A percentile compares a stretch with the other conserved stretches of the same genome.
Evolutionary conservation across 2,329 filamentous ascomycete genomes (phyloP).

Genomic region (Botrytis byssoidea): DNA sequence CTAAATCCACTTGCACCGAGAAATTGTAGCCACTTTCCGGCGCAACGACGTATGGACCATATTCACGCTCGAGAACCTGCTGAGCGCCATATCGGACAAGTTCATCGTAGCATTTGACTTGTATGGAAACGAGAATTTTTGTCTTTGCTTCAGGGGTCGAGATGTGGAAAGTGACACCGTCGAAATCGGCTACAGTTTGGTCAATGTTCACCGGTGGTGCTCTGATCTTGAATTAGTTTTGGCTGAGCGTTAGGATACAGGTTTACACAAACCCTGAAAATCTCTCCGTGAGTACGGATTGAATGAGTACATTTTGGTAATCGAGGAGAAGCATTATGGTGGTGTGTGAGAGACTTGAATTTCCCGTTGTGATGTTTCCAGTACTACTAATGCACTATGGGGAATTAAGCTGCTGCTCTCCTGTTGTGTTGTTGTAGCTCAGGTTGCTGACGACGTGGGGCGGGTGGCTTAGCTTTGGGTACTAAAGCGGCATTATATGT

Average conservation of each 20-base stretch:
- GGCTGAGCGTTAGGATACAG: constrained; percentile 6
- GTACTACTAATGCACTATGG: background rate
- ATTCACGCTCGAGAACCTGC: constrained; percentile 88
- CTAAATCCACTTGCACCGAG: constrained; percentile 85
- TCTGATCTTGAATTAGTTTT: constrained; percentile 50
- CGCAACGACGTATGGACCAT: constrained; percentile 83
- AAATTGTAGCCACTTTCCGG: constrained; percentile 95
- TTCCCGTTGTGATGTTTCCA: background rate
- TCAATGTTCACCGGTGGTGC: constrained; percentile 86
- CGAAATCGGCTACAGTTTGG: constrained; percentile 98
- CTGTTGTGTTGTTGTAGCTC: constrained; percentile 17
- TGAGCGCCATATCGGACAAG: constrained; percentile 91
- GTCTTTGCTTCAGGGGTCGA: constrained; percentile 93
- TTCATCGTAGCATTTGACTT: constrained; percentile 92
- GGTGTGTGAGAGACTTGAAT: constrained; percentile 16
- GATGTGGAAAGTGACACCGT: constrained; percentile 97
- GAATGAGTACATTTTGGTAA: constrained; percentile 97
- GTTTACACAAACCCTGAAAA: constrained; percentile 51
- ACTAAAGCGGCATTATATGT: constrained; percentile 13
- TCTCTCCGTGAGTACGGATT: constrained; percentile 91
- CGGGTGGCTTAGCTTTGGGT: background rate
- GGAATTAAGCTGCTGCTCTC: constrained; percentile 16
- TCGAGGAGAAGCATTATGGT: constrained; percentile 85
- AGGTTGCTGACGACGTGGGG: constrained; percentile 23
- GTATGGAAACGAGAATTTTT: constrained; percentile 90